phyloP scores from a whole-genome alignment of 1,284 basidiomycete genomes.

The Butyriboletus appendiculatus region DNA sequence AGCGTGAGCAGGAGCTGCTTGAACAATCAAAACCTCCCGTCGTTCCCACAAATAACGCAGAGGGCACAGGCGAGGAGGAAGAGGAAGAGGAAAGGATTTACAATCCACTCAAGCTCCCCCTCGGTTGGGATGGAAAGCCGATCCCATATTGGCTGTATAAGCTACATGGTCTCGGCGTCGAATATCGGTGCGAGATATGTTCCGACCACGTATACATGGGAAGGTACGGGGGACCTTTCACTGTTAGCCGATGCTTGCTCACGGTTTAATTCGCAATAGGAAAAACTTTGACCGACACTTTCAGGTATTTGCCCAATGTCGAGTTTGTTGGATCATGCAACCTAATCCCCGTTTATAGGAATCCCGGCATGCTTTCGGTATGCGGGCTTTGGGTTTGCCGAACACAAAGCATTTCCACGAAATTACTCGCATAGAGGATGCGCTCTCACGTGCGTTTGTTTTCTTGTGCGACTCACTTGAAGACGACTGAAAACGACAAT shows the following conservation, averaged over 20 bases:
- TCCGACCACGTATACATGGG: slow-evolving; percentile 96
- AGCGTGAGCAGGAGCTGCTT: slow-evolving; percentile 91
- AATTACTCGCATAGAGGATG: slow-evolving; percentile 97
- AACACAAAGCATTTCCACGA: slow-evolving; percentile 99
- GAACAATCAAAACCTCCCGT: slow-evolving; percentile 78
- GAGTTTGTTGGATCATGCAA: slow-evolving; percentile 7
- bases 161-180: slow-evolving; percentile 94
- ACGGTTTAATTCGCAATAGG: slow-evolving; percentile 40
- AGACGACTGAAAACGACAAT: background rate
- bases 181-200: slow-evolving; percentile 98
- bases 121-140: slow-evolving; percentile 98
- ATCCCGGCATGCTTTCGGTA: slow-evolving; percentile 95
- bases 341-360: slow-evolving; percentile 54
- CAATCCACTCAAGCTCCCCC: slow-evolving; percentile 95
- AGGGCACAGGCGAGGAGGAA: slow-evolving; percentile 72
- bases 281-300: slow-evolving; percentile 97
- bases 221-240: slow-evolving; percentile 49
- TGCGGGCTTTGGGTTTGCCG: slow-evolving; percentile 95
- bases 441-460: slow-evolving; percentile 75
- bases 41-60: slow-evolving; percentile 49
- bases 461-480: slow-evolving; percentile 1
- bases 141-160: slow-evolving; percentile 99
- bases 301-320: slow-evolving; percentile 48
- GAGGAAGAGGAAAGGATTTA: slow-evolving; percentile 96
- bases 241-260: slow-evolving; percentile 7